Evolutionary conservation across 2,329 filamentous ascomycete species (phyloP).

Genomic region (Fusarium humuli): DNA sequence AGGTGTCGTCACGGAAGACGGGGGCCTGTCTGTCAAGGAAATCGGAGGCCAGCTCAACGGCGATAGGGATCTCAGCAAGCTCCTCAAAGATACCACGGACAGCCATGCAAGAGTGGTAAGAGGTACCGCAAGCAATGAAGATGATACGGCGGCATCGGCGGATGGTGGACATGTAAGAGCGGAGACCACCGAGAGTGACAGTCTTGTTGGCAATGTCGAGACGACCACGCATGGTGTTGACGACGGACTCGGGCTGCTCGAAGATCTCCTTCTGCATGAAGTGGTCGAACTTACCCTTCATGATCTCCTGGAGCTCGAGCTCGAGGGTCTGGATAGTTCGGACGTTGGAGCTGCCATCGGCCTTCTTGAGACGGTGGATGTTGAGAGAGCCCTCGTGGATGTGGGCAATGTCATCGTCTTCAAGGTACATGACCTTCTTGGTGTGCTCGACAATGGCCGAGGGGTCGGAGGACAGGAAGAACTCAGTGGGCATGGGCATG

Average conservation of each 20-base stretch:
- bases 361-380: conserved; percentile 98
- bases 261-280: conserved; percentile 99
- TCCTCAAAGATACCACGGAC: conserved; percentile 98
- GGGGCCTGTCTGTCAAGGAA: conserved; percentile 97
- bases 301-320: conserved; percentile 99
- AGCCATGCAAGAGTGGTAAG: conserved; percentile 99
- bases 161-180: conserved; percentile 96
- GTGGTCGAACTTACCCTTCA: conserved; percentile 99
- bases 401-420: conserved; percentile 99
- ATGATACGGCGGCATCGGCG: conserved; percentile 97
- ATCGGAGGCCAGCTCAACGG: conserved; percentile 96
- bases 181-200: conserved; percentile 93
- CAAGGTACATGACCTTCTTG: conserved; percentile 99
- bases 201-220: conserved; percentile 93
- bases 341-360: conserved; percentile 95
- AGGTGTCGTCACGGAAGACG: conserved; percentile 99
- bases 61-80: conserved; percentile 96
- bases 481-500: conserved; percentile 97
- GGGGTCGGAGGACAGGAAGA: conserved; percentile 98
- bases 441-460: conserved; percentile 99
- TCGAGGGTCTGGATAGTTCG: conserved; percentile 98
- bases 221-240: conserved; percentile 99
- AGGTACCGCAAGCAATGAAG: conserved; percentile 98
- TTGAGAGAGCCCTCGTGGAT: conserved; percentile 99
- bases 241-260: conserved; percentile 98